Conservation (phyloP, 441 rosid genomes). For the Adansonia madagascariensis region DNA sequence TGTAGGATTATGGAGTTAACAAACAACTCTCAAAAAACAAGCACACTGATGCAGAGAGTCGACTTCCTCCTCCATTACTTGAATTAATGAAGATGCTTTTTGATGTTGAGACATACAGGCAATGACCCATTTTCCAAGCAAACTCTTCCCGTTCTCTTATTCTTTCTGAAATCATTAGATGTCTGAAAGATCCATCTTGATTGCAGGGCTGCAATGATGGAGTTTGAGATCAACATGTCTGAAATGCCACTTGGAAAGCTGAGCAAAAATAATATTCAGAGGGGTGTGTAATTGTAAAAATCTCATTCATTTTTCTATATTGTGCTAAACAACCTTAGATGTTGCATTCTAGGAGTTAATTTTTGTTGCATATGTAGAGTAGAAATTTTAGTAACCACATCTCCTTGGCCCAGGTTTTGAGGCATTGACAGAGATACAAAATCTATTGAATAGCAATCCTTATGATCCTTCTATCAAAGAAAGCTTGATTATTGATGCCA, state of each 20-base stretch:
- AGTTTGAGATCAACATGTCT: slow-evolving; percentile 90
- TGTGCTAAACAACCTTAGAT: background rate
- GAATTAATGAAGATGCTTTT: slow-evolving; percentile 91
- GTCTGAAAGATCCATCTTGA: slow-evolving; percentile 27
- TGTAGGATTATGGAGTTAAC: slow-evolving; percentile 91
- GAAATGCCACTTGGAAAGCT: slow-evolving; percentile 99
- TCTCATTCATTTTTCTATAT: slow-evolving; percentile 19
- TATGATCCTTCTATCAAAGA: slow-evolving; percentile 66
- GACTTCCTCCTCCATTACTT: slow-evolving; percentile 65
- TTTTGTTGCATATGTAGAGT: background rate
- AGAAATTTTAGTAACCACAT: slow-evolving; percentile 15
- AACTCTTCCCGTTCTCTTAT: slow-evolving; percentile 17
- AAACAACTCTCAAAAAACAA: slow-evolving; percentile 55
- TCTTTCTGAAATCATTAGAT: slow-evolving; percentile 22
- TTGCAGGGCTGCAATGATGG: slow-evolving; percentile 96
- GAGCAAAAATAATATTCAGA: slow-evolving; percentile 85
- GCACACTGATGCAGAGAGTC: slow-evolving; percentile 49
- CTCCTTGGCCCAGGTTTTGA: slow-evolving; percentile 72
- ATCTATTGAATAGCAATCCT: slow-evolving; percentile 53
- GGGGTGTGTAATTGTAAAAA: slow-evolving; percentile 50
- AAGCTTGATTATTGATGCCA: slow-evolving; percentile 84
- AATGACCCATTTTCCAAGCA: background rate
- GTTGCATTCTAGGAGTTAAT: slow-evolving; percentile 18
- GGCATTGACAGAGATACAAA: slow-evolving; percentile 92
- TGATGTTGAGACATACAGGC: slow-evolving; percentile 92